Base-by-base conservation (phyloP, 1,284 basidiomycete species). In the Leccinum holopus region DNA sequence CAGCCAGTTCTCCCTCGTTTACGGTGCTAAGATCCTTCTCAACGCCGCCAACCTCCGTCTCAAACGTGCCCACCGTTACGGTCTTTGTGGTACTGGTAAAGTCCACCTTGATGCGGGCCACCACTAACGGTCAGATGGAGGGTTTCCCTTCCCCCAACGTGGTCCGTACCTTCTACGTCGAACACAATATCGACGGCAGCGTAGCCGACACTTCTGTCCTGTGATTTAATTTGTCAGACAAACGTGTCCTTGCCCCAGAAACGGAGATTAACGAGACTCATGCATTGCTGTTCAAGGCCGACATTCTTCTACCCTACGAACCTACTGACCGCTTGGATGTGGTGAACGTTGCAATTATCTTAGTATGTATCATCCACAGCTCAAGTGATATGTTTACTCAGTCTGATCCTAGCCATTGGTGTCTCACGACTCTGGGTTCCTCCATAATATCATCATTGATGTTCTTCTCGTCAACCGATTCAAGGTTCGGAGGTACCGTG, bases 381-480 rank as follows among this genome's bases (percentile, higher is more conserved):
- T 61, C 55, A 56, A 6, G 63, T 63, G 44, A 64, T 21, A 68
- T 58, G 54, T 63, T 14, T 58, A 61, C 51, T 64, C 66, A 75
- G 44, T 71, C 14, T 66, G 9, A 49, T 44, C 16, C 1, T 66
- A 87, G 85, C 97, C 82, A 97, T 97, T 71, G 18, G 37, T 98
- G 73, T 97, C 95, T 68, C 97, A 99, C 87, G 97, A 99, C 85
- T 98, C 96, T 18, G 83, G 90, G 73, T 99, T 99, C 93, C 86
- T 99, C 69, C 98, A 99, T 88, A 94, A 97, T 82, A 94, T 94
- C 73, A 95, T 96, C 82, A 99, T 97, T 73, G 97, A 99, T 76
- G 95, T 97, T 71, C 92, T 99, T 76, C 95, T 99, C 84, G 84
- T 98, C 71, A 98, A 98, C 87, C 94, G 95, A 81, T 98, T 98